Evolutionary conservation across 192 early-diverging fungal species (phyloP).

Genomic region (Chytriomyces confervae): DNA sequence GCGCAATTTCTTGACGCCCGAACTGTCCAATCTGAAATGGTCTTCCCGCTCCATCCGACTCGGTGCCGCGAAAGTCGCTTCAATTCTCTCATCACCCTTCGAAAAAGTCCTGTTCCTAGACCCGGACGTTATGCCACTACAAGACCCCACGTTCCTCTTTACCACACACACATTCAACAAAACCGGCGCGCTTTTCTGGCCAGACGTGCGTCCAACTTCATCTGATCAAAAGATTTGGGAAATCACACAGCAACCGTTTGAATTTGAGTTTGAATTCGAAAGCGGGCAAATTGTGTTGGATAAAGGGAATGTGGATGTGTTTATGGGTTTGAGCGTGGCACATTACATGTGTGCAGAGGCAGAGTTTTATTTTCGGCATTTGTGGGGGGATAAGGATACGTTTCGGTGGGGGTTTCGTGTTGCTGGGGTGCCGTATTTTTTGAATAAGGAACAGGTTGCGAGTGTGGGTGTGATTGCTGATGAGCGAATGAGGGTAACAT

Average conservation of each 20-base stretch:
- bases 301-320: slow-evolving; percentile 8
- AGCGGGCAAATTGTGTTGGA: slow-evolving; percentile 26
- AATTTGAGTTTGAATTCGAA: slow-evolving; percentile 33
- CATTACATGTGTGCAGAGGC: slow-evolving; percentile 24
- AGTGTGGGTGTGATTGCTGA: slow-evolving; percentile 13
- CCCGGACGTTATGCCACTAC: slow-evolving; percentile 49
- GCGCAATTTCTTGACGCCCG: too few species aligned
- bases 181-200: slow-evolving; percentile 56
- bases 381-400: slow-evolving; percentile 45
- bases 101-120: slow-evolving; percentile 55
- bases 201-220: slow-evolving; percentile 1
- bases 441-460: slow-evolving; percentile 18
- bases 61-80: slow-evolving; percentile 11
- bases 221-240: slow-evolving; percentile 2
- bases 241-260: slow-evolving; percentile 11
- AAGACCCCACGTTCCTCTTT: slow-evolving; percentile 46
- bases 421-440: slow-evolving; percentile 11
- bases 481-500: background rate
- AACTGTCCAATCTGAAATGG: too few species aligned
- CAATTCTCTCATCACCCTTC: slow-evolving; percentile 35
- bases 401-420: slow-evolving; percentile 42
- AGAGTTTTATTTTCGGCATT: slow-evolving; percentile 9
- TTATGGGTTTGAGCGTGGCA: slow-evolving; percentile 1
- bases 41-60: background rate
- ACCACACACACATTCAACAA: slow-evolving; percentile 39